Conservation (phyloP, 2,329 filamentous ascomycete species). For the Claviceps sp. region DNA sequence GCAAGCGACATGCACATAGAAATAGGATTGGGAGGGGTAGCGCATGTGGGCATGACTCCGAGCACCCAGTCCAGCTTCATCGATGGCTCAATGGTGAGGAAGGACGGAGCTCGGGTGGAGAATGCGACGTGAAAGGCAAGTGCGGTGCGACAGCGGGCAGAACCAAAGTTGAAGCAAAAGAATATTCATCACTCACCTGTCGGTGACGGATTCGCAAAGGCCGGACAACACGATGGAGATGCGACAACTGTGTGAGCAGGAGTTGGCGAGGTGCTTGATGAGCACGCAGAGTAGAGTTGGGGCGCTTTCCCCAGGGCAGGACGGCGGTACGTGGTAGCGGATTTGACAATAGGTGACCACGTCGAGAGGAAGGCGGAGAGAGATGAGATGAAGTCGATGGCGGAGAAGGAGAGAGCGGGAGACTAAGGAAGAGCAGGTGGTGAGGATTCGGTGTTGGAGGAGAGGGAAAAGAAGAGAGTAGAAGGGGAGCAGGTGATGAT, state of each 20-base stretch:
- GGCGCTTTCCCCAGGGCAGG: neutral
- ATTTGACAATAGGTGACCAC: neutral
- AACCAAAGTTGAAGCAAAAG: neutral
- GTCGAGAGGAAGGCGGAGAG: constrained; percentile 2
- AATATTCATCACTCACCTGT: neutral
- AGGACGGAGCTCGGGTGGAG: neutral
- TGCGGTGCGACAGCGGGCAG: neutral
- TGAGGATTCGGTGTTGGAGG: neutral
- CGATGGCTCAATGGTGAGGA: neutral
- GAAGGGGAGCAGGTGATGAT: constrained; percentile 2
- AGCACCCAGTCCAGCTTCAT: neutral
- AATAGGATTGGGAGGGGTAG: no score
- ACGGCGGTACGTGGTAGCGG: constrained; percentile 3
- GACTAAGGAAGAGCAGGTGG: neutral
- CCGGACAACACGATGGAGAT: neutral
- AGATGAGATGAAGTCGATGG: neutral
- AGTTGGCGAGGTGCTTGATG: neutral
- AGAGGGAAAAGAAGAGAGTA: constrained; percentile 1
- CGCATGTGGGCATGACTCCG: neutral
- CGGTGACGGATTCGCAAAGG: neutral
- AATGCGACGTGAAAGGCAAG: neutral
- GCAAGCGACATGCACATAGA: neutral
- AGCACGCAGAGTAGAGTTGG: neutral
- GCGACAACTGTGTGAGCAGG: neutral
- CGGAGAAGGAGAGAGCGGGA: neutral